Conservation (phyloP, 495 filamentous ascomycete species). For the Corynascus novoguineensis region DNA sequence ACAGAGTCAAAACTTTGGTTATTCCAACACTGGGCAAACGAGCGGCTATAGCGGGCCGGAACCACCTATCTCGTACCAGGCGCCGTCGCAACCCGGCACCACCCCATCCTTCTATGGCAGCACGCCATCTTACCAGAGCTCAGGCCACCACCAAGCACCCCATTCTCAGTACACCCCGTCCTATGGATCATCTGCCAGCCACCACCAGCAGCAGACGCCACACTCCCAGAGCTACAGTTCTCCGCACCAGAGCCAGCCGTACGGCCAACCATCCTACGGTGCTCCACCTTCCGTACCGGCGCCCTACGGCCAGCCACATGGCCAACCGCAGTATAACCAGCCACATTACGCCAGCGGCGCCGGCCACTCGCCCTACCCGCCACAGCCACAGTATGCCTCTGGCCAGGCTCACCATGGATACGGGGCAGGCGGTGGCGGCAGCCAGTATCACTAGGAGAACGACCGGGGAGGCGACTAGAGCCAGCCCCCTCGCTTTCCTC, state of each 20-base stretch:
- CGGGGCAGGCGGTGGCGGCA: not conserved
- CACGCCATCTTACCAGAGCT: slow-evolving; percentile 20
- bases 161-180: slow-evolving; percentile 21
- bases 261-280: slow-evolving; percentile 14
- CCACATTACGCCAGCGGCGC: slow-evolving; percentile 23
- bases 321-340: slow-evolving; percentile 23
- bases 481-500: no score
- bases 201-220: slow-evolving; percentile 3
- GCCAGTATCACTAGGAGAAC: slow-evolving; percentile 10
- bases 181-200: slow-evolving; percentile 13
- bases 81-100: slow-evolving; percentile 20
- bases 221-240: slow-evolving; percentile 7
- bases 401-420: not conserved
- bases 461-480: not conserved
- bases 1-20: slow-evolving; percentile 39
- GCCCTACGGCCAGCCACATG: slow-evolving; percentile 27
- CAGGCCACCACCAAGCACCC: slow-evolving; percentile 6
- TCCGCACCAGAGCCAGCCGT: slow-evolving; percentile 8
- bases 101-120: slow-evolving; percentile 11
- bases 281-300: slow-evolving; percentile 13
- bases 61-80: slow-evolving; percentile 35
- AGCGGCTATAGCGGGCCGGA: slow-evolving; percentile 45
- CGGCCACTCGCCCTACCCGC: no score
- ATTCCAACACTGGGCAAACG: slow-evolving; percentile 43
- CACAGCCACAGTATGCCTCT: slow-evolving; percentile 12